Percentiles rank a stretch among this genome's conserved stretches.
These are phyloP conservation scores for Rhododendron kiyosumense DNA, from an alignment of 148 eudicot genomes.

Conservation along the genomic window DNA sequence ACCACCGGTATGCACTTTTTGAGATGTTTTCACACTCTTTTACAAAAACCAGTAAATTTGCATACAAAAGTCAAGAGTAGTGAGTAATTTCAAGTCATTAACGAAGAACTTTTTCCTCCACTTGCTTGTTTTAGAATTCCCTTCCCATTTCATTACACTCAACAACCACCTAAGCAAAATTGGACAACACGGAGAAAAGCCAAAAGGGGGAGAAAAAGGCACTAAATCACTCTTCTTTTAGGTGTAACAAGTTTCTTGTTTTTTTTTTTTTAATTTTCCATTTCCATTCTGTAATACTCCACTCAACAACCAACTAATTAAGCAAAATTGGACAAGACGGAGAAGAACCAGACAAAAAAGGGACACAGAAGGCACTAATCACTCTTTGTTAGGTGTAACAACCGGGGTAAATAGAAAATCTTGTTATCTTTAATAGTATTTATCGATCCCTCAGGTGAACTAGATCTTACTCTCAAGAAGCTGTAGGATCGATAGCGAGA, in stretches of 20 bases:
- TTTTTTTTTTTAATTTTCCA: background rate
- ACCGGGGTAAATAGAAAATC: background rate
- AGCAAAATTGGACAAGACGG: background rate
- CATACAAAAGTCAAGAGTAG: background rate
- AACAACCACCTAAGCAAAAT: background rate
- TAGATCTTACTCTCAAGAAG: too few species aligned
- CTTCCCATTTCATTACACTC: background rate
- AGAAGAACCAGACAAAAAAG: background rate
- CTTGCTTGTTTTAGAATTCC: background rate
- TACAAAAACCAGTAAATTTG: background rate
- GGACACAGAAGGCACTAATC: background rate
- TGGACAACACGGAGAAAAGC: background rate
- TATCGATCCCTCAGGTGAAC: background rate
- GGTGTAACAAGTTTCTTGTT: background rate
- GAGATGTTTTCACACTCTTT: background rate
- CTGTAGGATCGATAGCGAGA: too few species aligned
- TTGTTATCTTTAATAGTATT: background rate
- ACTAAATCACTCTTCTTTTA: background rate
- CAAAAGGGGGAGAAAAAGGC: background rate
- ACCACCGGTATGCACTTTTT: background rate
- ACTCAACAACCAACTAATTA: background rate
- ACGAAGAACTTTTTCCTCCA: background rate
- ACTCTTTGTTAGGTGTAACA: background rate
- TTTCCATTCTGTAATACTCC: background rate
- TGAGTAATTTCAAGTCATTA: background rate